Evolutionary conservation across 164 flowering plant species (phyloP).

Genomic region (Stephania cephalantha): DNA sequence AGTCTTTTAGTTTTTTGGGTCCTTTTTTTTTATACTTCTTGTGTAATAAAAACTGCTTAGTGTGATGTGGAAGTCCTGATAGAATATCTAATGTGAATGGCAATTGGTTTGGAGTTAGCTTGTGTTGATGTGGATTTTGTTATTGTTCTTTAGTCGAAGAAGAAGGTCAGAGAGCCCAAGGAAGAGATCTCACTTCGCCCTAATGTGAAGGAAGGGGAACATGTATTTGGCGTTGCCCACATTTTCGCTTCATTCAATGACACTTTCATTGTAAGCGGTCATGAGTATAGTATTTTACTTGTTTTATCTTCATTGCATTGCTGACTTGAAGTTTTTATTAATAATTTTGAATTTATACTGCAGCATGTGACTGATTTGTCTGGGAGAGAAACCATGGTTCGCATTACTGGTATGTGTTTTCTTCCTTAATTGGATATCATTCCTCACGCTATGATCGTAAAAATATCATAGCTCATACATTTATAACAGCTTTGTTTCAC

Average conservation of each 20-base stretch:
- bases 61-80: no score
- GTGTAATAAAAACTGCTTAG: no score
- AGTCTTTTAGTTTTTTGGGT: no score
- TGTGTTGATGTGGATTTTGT: neutral
- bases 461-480: no score
- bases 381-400: conserved; percentile 42
- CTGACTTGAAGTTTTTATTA: neutral
- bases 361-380: conserved; percentile 51
- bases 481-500: neutral
- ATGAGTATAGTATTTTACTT: neutral
- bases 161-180: conserved; percentile 41
- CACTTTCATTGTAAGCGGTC: conserved; percentile 46
- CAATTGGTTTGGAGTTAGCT: neutral
- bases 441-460: no score
- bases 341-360: neutral
- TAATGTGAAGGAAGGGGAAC: conserved; percentile 50
- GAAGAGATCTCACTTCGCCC: conserved; percentile 58
- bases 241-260: conserved; percentile 72
- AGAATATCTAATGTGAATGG: no score
- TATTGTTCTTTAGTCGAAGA: conserved; percentile 28
- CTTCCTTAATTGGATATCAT: neutral
- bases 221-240: conserved; percentile 72
- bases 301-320: neutral
- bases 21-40: no score
- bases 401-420: conserved; percentile 26